These are phyloP conservation scores for Fusarium musae DNA, from an alignment of 2,329 filamentous ascomycete species.

Conservation along the genomic window DNA sequence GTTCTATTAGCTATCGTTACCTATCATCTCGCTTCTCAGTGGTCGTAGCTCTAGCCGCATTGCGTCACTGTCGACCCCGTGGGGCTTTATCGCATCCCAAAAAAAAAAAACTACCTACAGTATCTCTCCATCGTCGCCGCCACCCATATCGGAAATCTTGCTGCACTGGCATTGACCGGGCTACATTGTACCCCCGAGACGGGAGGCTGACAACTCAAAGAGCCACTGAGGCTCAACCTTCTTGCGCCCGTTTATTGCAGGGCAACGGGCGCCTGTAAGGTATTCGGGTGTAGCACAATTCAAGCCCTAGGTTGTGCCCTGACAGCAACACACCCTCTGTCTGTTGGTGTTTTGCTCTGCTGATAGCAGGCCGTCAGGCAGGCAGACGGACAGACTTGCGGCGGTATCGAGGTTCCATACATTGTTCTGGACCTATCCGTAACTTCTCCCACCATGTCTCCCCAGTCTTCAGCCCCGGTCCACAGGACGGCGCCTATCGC, in stretches of 20 bases:
- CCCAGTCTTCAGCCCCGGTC: slow-evolving; percentile 58
- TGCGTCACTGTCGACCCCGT: slow-evolving; percentile 45
- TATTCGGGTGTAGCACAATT: slow-evolving; percentile 33
- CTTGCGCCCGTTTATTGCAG: slow-evolving; percentile 42
- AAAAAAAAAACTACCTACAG: slow-evolving; percentile 6
- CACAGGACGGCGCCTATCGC: slow-evolving; percentile 72
- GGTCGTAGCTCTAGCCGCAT: slow-evolving; percentile 44
- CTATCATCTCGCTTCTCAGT: slow-evolving; percentile 40
- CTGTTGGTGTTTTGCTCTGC: slow-evolving; percentile 5
- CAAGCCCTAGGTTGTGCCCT: slow-evolving; percentile 25
- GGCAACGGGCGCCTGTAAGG: slow-evolving; percentile 41
- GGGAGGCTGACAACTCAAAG: slow-evolving; percentile 27
- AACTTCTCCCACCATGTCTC: slow-evolving; percentile 58
- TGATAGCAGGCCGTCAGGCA: neutral
- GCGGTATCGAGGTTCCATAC: slow-evolving; percentile 22
- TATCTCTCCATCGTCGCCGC: slow-evolving; percentile 27
- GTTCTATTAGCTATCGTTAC: slow-evolving; percentile 45
- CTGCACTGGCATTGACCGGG: slow-evolving; percentile 4
- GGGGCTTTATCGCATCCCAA: slow-evolving; percentile 36
- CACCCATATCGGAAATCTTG: slow-evolving; percentile 19
- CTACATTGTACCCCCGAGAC: slow-evolving; percentile 15
- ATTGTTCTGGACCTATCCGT: slow-evolving; percentile 24
- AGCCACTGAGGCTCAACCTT: slow-evolving; percentile 42
- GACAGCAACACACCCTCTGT: slow-evolving; percentile 32
- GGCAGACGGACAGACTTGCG: neutral